Conservation (phyloP, 1,284 basidiomycete species). For the Apiotrichum mycotoxinovorans region DNA sequence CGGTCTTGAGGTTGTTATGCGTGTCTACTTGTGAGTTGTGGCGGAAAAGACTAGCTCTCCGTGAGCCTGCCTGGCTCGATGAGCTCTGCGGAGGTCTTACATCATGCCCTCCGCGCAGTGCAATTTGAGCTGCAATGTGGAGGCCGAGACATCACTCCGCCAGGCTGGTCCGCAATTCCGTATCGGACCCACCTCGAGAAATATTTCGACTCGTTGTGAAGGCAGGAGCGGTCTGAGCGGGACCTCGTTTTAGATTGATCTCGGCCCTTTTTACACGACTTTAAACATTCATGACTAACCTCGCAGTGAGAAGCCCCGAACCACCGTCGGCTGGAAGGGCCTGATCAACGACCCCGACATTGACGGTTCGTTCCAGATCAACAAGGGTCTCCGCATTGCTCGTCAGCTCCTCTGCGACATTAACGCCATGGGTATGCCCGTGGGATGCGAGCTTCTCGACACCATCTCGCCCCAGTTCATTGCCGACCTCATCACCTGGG, state of each 20-base stretch:
- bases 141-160: too few species aligned
- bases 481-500: conserved; percentile 94
- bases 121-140: too few species aligned
- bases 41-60: too few species aligned
- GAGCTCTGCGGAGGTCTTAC: too few species aligned
- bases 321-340: conserved; percentile 91
- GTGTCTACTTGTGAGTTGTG: conserved; percentile 71
- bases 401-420: conserved; percentile 83
- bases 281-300: neutral
- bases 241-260: too few species aligned
- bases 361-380: conserved; percentile 63
- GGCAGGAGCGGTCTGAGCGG: too few species aligned
- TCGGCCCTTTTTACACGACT: too few species aligned
- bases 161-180: too few species aligned
- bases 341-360: conserved; percentile 71
- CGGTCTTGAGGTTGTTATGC: conserved; percentile 87
- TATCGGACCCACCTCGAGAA: too few species aligned
- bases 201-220: too few species aligned
- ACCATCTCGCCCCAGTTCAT: conserved; percentile 77
- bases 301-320: conserved; percentile 53
- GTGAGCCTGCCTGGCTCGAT: too few species aligned
- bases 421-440: conserved; percentile 76
- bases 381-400: conserved; percentile 90
- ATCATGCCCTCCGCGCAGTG: too few species aligned
- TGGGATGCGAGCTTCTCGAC: conserved; percentile 78